A percentile compares a stretch with the other conserved stretches of the same genome.
phyloP scores from a whole-genome alignment of 1,284 basidiomycete species.

The Peniophora sp. region DNA sequence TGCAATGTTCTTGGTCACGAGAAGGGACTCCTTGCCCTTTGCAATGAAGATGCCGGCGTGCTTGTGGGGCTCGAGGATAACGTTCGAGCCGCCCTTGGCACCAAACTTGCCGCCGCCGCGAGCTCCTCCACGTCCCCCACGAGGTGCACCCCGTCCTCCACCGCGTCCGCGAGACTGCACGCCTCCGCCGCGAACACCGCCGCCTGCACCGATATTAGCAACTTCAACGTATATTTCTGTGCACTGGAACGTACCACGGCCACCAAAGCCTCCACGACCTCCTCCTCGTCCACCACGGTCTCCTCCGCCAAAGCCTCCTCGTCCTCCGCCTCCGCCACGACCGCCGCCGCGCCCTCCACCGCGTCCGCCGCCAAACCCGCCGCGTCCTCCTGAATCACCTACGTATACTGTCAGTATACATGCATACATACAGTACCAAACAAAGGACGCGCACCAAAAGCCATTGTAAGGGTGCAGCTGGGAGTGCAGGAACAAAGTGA shows the following conservation, averaged over 20 bases:
- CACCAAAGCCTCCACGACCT: constrained; percentile 21
- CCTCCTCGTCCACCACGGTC: constrained; percentile 21
- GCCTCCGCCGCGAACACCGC: constrained; percentile 31
- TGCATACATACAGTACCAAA: neutral
- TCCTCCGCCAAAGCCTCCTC: constrained; percentile 18
- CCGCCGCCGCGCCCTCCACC: constrained; percentile 19
- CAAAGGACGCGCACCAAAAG: neutral
- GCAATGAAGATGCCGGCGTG: constrained; percentile 93
- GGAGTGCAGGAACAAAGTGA: too few relatives aligned
- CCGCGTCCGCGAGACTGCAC: constrained; percentile 35
- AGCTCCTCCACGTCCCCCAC: constrained; percentile 21
- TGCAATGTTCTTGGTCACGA: constrained; percentile 97
- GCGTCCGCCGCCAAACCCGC: constrained; percentile 19
- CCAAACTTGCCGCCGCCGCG: constrained; percentile 47
- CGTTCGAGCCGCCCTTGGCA: constrained; percentile 76
- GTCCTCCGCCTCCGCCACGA: constrained; percentile 21
- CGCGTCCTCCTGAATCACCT: constrained; percentile 29
- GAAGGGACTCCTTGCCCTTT: constrained; percentile 92
- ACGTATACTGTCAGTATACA: neutral
- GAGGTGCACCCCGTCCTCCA: constrained; percentile 32
- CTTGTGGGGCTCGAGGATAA: constrained; percentile 92
- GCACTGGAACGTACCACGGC: constrained; percentile 12
- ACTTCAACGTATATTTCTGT: neutral
- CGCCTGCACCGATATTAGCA: constrained; percentile 26
- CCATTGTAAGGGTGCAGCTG: neutral